Evolutionary conservation across 495 filamentous ascomycete species (phyloP), one percentile per base, ranked within the genome.

Genomic region (Neurospora tetraspora): DNA sequence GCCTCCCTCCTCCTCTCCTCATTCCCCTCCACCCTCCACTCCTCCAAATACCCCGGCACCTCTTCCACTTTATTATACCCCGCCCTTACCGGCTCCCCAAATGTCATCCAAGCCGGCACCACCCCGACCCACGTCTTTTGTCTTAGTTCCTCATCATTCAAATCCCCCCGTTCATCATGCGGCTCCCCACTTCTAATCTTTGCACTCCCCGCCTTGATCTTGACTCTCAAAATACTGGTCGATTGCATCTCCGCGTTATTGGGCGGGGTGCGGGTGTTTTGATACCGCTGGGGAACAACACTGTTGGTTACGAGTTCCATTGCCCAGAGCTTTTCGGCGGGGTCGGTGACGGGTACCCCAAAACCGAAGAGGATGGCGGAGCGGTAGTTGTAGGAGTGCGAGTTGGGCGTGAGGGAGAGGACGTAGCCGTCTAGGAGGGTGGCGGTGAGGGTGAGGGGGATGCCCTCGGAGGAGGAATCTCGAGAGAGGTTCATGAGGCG

Each of bases 331-430:
- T 95, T 94, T 80, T 97, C 94, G 8, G 85, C 87, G 3, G 80
- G 78, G 71, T 90, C 87, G 18, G 85, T 87, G 27, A 97, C 93
- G 11, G 91, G 77, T 2, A 76, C 81, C 14, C 92, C 94, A 77
- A 89, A 88, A 6, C 94, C 94, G 77, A 94, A 92, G 36, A 96
- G 84, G 18, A 92, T 81, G 8, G 92, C 94, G 53, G 90, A 93
- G 77, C 93, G 93, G 83, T 96, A 97, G 83, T 97, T 97, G 84
- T 92, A 94, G 79, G 87, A 92, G 83, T 97, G 93, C 27, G 85
- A 84, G 81, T 91, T 91, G 36, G 94, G 93, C 0, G 93, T 92
- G 36, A 95, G 86, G 9, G 91, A 86, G 18, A 96, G 85, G 40
- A 95, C 88, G 12, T 94, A 81, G 27, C 93, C 93, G 82, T 94